Base-by-base conservation (phyloP, 2,329 filamentous ascomycete species). In the Colletotrichum lentis region DNA sequence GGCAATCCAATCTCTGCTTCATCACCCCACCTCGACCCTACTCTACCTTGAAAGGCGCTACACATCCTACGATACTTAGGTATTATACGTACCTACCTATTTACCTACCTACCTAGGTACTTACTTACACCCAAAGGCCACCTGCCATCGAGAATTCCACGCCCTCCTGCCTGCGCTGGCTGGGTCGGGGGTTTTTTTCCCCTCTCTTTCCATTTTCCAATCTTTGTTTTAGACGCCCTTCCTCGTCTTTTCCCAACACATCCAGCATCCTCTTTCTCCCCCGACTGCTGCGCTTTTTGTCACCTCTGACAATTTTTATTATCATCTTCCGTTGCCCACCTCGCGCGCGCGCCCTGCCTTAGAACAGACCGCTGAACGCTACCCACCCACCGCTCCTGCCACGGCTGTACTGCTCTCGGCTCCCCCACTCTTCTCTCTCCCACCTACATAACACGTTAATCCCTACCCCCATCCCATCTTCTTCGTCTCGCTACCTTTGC, bases 381-480 rank as follows among this genome's bases (percentile, higher is more conserved):
- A 55, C 56, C 27, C 50, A 18, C 27, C 49, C 58, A 58, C 52
- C 39, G 47, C 39, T 27, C 49, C 50, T 56, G 24, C 49, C 24
- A 27, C 47, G 27, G 24, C 22, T 37, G 53, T 64, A 18, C 39
- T 46, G 18, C 55, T 35, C 39, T 16, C 22, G 22, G 24, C 50
- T 39, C 35, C 11, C 37, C 27, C n/a, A 56, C 41, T 52, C 58
- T 37, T 50, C 24, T 63, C 50, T 7, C 43, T 62, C 31, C 2
- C 52, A 53, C 61, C 66, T 69, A 69, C 66, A 69, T 69, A 69
- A 66, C 61, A 61, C 55, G 22, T 60, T 69, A 66, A 69, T 69
- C 44, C 62, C 66, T 66, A 66, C 66, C 44, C 50, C 67, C 66
- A 43, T 64, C 58, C 61, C 59, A 62, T 57, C 62, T 66, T 64